Conservation (phyloP, 2,329 filamentous ascomycete species). For the Colletotrichum shisoi region DNA sequence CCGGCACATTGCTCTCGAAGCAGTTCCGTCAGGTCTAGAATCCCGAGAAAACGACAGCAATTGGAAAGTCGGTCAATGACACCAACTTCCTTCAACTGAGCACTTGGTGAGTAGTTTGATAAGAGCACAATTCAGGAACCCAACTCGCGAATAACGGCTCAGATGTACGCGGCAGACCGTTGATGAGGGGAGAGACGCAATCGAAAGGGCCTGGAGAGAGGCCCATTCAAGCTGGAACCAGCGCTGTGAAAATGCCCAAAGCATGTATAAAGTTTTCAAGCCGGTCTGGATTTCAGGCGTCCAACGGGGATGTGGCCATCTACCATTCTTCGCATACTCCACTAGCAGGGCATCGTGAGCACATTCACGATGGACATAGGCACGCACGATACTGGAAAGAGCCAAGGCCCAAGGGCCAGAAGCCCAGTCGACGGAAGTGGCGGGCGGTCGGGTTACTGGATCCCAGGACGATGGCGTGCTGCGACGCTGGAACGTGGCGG, state of each 20-base stretch:
- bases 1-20: constrained; percentile 2
- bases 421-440: neutral
- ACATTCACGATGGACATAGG: neutral
- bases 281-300: constrained; percentile 6
- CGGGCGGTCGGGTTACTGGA: neutral
- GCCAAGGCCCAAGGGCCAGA: neutral
- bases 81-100: neutral
- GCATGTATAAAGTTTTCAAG: constrained; percentile 28
- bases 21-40: neutral
- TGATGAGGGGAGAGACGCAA: neutral
- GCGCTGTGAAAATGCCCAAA: constrained; percentile 18
- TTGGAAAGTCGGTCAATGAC: neutral
- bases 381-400: neutral
- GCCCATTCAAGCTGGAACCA: constrained; percentile 6
- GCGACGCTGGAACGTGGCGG: constrained; percentile 17
- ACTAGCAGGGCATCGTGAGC: constrained; percentile 1
- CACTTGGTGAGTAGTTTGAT: neutral
- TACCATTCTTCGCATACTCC: constrained; percentile 1
- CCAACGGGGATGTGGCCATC: constrained; percentile 10
- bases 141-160: no score
- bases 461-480: neutral
- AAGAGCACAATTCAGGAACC: neutral
- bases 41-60: neutral
- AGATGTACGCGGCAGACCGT: neutral
- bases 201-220: neutral